Percentiles rank a stretch among this genome's conserved stretches.
These are phyloP conservation scores for Stephanocyclus meneghinianus DNA, from an alignment of 352 stramenopile genomes.

Conservation along the genomic window DNA sequence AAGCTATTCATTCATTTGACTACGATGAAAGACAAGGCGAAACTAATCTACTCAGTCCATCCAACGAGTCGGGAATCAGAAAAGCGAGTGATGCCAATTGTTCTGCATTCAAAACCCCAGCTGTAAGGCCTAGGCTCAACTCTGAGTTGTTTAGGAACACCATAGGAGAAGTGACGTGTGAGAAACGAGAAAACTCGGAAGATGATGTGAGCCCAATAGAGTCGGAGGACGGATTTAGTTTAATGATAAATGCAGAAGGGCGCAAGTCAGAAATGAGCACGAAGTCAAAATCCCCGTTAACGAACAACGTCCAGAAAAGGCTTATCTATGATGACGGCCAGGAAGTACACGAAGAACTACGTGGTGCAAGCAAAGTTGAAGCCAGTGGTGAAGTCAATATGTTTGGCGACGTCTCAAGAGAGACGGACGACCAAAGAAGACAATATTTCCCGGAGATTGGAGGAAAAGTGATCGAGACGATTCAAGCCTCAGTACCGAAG, in stretches of 20 bases:
- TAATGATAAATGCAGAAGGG: slow-evolving; percentile 10
- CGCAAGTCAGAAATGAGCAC: slow-evolving; percentile 7
- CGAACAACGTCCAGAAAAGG: background rate
- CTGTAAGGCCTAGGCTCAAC: slow-evolving; percentile 15
- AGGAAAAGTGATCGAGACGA: background rate
- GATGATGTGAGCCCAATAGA: slow-evolving; percentile 36
- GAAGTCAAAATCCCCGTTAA: background rate
- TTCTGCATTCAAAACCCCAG: slow-evolving; percentile 28
- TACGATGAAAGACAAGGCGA: slow-evolving; percentile 1
- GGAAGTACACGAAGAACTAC: background rate
- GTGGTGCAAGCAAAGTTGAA: background rate
- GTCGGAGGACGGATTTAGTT: slow-evolving; percentile 23
- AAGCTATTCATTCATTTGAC: slow-evolving; percentile 28
- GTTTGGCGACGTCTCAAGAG: background rate
- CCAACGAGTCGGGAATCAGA: background rate
- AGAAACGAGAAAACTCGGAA: slow-evolving; percentile 24
- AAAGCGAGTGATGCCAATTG: background rate
- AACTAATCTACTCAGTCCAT: background rate
- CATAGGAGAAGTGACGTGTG: slow-evolving; percentile 42
- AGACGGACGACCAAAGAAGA: background rate
- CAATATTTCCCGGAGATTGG: background rate
- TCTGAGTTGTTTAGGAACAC: slow-evolving; percentile 30
- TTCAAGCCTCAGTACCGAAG: background rate
- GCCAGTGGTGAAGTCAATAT: background rate
- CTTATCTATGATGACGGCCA: background rate